Evolutionary conservation across 2,329 filamentous ascomycete species (phyloP).

Genomic region (Cladophialophora bantiana): DNA sequence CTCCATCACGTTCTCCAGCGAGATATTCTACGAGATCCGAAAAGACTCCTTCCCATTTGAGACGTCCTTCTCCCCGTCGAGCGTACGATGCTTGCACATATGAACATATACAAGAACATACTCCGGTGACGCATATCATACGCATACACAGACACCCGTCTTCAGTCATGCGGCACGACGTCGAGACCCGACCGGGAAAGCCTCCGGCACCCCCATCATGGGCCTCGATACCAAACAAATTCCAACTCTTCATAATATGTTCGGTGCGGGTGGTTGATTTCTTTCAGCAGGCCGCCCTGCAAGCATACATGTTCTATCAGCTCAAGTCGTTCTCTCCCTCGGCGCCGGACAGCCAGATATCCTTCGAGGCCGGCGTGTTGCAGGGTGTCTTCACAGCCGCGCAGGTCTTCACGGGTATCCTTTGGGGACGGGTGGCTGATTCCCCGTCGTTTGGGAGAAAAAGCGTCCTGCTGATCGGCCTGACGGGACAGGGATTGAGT

Average conservation of each 20-base stretch:
- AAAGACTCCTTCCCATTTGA: not conserved
- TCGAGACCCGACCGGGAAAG: conserved; percentile 19
- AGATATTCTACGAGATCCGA: not conserved
- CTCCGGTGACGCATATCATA: conserved; percentile 12
- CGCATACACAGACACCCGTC: conserved; percentile 10
- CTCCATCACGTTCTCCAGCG: not conserved
- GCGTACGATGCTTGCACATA: conserved; percentile 14
- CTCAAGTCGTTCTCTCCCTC: conserved; percentile 71
- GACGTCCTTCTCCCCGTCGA: not conserved
- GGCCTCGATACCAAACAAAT: conserved; percentile 71
- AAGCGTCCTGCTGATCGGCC: conserved; percentile 75
- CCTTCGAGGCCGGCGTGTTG: conserved; percentile 73
- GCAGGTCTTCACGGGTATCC: conserved; percentile 76
- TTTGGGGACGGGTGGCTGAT: conserved; percentile 71
- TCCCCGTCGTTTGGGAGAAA: conserved; percentile 66
- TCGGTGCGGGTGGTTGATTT: conserved; percentile 78
- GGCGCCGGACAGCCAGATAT: conserved; percentile 63
- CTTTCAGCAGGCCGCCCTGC: conserved; percentile 73
- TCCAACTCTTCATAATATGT: conserved; percentile 74
- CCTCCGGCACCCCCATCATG: conserved; percentile 60
- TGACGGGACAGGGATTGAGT: conserved; percentile 71
- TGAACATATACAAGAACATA: conserved; percentile 5
- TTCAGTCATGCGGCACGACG: conserved; percentile 23
- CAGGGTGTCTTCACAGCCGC: conserved; percentile 75
- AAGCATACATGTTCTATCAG: conserved; percentile 80